A percentile compares a stretch with the other conserved stretches of the same genome.
Evolutionary conservation across 2,329 filamentous ascomycete genomes (phyloP).

Genomic region (Apiospora rasikravindrae): DNA sequence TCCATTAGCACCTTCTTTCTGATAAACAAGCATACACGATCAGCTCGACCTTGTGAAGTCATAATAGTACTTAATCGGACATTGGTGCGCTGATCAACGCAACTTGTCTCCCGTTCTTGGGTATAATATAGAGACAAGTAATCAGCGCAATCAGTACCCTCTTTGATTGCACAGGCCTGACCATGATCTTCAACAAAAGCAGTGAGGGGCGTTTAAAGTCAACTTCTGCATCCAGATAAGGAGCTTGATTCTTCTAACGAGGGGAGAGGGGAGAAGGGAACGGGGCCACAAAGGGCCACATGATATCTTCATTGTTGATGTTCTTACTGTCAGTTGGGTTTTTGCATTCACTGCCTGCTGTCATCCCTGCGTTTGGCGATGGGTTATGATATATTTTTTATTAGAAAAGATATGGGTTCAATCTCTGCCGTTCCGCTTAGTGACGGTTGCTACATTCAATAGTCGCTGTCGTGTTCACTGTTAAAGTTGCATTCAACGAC

Average conservation of each 20-base stretch:
- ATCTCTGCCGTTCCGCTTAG: neutral
- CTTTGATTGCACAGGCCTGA: neutral
- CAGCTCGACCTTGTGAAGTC: neutral
- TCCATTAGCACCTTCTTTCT: neutral
- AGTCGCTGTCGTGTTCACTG: neutral
- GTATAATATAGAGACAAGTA: neutral
- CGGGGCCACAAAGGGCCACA: neutral
- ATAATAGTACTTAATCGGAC: neutral
- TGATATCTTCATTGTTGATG: neutral
- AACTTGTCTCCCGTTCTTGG: neutral
- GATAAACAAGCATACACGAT: neutral
- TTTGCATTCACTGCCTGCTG: neutral
- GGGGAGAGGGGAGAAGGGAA: neutral
- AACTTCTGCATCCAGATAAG: neutral
- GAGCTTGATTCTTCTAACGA: neutral
- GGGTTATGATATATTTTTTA: neutral
- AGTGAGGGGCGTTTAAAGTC: neutral
- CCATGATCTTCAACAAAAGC: neutral
- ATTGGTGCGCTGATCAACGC: neutral
- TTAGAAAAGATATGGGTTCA: neutral
- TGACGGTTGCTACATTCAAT: neutral
- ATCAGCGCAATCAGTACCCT: neutral
- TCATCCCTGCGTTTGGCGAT: neutral
- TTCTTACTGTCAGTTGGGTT: neutral
- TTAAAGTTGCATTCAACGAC: neutral